phyloP scores from a whole-genome alignment of 306 rosid genomes.

The Vigna mungo region DNA sequence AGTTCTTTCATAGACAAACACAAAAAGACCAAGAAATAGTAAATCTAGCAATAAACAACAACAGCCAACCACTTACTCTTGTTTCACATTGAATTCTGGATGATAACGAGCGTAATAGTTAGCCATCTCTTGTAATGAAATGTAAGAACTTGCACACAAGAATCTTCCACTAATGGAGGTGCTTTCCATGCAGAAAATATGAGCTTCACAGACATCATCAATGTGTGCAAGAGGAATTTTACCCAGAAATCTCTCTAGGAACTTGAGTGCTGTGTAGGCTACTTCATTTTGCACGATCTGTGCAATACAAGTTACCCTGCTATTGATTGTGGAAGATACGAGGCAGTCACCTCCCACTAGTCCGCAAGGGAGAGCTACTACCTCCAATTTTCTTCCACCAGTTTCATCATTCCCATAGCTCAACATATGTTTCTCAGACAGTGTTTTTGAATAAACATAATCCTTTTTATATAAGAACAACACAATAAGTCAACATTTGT shows the following conservation, averaged over 20 bases:
- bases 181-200: conserved; percentile 59
- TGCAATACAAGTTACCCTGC: conserved; percentile 1
- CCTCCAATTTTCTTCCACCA: conserved; percentile 51
- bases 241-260: conserved; percentile 25
- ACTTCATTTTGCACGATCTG: conserved; percentile 21
- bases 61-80: conserved; percentile 48
- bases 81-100: conserved; percentile 53
- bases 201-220: conserved; percentile 64
- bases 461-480: too few relatives aligned
- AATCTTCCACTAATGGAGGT: conserved; percentile 57
- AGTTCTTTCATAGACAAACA: not conserved
- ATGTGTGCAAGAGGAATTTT: conserved; percentile 54
- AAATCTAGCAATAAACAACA: not conserved
- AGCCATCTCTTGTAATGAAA: conserved; percentile 58
- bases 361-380: conserved; percentile 53
- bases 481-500: too few relatives aligned
- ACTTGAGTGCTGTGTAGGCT: not conserved
- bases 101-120: conserved; percentile 40
- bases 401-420: conserved; percentile 39
- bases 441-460: conserved; percentile 55
- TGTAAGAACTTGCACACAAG: conserved; percentile 51
- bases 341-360: conserved; percentile 59
- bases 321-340: not conserved
- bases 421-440: conserved; percentile 48
- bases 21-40: not conserved